Conservation (phyloP, 1,139 yeast species). For the Neolecta irregularis region DNA sequence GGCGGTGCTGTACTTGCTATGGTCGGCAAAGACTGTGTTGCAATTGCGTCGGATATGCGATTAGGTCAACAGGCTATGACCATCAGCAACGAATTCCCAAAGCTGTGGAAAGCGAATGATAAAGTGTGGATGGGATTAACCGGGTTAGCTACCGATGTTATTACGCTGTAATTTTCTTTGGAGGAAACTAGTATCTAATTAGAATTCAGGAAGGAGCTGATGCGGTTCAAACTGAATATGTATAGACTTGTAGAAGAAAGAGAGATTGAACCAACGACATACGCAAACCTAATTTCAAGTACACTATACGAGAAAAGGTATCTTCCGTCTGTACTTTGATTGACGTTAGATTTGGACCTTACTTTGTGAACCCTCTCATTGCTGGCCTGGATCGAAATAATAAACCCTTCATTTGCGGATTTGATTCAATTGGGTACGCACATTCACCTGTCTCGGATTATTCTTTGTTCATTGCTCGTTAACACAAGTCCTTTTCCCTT, state of each 20-base stretch:
- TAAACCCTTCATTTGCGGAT: conserved; percentile 85
- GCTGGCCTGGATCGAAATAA: conserved; percentile 83
- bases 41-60: conserved; percentile 90
- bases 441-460: conserved; percentile 2
- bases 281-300: conserved; percentile 83
- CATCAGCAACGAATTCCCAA: conserved; percentile 81
- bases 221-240: conserved; percentile 71
- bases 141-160: conserved; percentile 89
- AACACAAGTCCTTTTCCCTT: background rate
- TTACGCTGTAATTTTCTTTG: conserved; percentile 35
- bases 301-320: conserved; percentile 63
- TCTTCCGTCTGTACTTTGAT: background rate
- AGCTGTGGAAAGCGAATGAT: conserved; percentile 62
- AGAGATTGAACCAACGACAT: conserved; percentile 77
- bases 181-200: background rate
- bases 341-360: conserved; percentile 58
- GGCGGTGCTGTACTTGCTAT: conserved; percentile 97
- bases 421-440: conserved; percentile 92
- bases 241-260: conserved; percentile 88
- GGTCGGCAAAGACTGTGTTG: conserved; percentile 97
- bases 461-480: background rate
- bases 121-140: conserved; percentile 81
- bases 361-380: conserved; percentile 90
- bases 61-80: conserved; percentile 90
- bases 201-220: conserved; percentile 37